Base-by-base conservation (phyloP, 257 asterid genomes). In the Nicotiana tomentosiformis region DNA sequence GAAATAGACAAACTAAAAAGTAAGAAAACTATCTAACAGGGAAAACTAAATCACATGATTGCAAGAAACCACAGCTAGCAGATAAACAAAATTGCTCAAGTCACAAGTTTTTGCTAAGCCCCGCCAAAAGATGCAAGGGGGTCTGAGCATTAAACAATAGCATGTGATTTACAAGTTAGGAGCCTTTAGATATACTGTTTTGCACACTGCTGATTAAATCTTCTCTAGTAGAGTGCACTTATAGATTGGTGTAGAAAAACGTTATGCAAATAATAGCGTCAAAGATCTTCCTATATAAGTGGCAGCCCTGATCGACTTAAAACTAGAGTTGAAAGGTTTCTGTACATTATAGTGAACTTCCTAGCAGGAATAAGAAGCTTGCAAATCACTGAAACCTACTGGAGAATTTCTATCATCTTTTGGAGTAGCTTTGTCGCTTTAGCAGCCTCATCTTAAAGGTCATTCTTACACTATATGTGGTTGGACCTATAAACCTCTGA, bases 1-100 rank as follows among this genome's bases (percentile, higher is more conserved):
- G 85, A 85, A 85, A 55, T 46, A 70, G 33, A 51, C 61, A 62
- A 67, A 39, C 77, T 82, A 83, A 78, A 65, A 60, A 81, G 82
- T 78, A 84, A 83, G 77, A 35, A 83, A 56, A 51, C n/a, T 23
- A 46, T 23, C 62, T 46, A 49, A 23, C 7, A 14, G 51, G 53
- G 20, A 66, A 66, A 16, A 74, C 43, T 15, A 12, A 26, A 26
- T 49, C 39, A 26, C 14, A 5, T 4, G 79, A 72, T 11, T 14
- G 23, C 26, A 4, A 20, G 61, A 26, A 49, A 26, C 80, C 62
- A n/a, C 49, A 29, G 26, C 11, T 12, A 7, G 77, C 60, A 61
- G 81, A 55, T 57, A 81, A 84, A 60, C 55, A 66, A 56, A 83
- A 86, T 67, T 55, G 76, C 81, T 72, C 62, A 58, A 17, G 80